Conservation (phyloP, 2,329 filamentous ascomycete genomes). For the Pseudogymnoascus sp. region DNA sequence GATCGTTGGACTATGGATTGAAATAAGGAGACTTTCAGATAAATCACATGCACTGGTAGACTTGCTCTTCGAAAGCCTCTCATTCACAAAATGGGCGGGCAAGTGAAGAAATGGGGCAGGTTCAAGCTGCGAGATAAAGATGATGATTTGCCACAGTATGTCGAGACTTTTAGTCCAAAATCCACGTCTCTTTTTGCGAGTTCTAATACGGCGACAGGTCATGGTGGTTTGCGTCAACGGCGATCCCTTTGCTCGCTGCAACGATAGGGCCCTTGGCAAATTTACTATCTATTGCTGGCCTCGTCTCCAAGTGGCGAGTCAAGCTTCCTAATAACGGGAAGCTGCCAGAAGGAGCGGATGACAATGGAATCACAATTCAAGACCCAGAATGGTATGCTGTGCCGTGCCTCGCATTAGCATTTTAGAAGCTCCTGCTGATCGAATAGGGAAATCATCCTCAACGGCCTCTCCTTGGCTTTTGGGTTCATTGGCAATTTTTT, state of each 20-base stretch:
- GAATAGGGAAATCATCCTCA: constrained; percentile 49
- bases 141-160: constrained; percentile 29
- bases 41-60: constrained; percentile 8
- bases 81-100: not conserved
- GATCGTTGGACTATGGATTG: not conserved
- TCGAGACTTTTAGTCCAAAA: not conserved
- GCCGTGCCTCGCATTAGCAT: not conserved
- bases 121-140: constrained; percentile 28
- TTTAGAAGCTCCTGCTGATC: not conserved
- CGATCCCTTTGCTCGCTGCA: constrained; percentile 54
- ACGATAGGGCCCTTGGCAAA: constrained; percentile 65
- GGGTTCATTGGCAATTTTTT: constrained; percentile 61
- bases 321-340: constrained; percentile 39
- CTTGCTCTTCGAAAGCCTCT: not conserved
- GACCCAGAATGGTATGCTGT: constrained; percentile 52
- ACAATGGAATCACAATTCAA: constrained; percentile 41
- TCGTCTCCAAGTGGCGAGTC: constrained; percentile 56
- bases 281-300: constrained; percentile 57
- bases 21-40: not conserved
- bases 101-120: constrained; percentile 16
- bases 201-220: constrained; percentile 19
- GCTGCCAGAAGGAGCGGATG: constrained; percentile 37
- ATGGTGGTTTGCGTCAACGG: constrained; percentile 35
- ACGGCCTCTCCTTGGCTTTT: constrained; percentile 54
- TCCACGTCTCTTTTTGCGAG: not conserved